A percentile compares a stretch with the other conserved stretches of the same genome.
Conservation (phyloP, 495 filamentous ascomycete species). For the Xylaria venustula region DNA sequence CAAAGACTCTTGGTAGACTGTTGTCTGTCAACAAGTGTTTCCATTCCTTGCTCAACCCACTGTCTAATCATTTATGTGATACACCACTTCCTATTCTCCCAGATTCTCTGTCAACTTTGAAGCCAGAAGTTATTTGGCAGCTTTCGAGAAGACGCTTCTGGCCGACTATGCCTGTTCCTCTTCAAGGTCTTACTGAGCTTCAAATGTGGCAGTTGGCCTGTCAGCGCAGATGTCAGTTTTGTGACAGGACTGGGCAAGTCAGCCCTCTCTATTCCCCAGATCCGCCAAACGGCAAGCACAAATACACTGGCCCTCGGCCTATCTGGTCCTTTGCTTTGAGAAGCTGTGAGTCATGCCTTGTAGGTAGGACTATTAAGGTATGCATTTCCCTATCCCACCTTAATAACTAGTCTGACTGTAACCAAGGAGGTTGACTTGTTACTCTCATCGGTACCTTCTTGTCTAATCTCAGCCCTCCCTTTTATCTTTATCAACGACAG, state of each 20-base stretch:
- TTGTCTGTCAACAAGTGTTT: constrained; percentile 53
- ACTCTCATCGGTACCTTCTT: constrained; percentile 55
- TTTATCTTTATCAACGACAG: constrained; percentile 61
- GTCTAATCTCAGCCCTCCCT: constrained; percentile 60
- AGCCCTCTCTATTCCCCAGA: not conserved
- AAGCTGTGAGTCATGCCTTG: constrained; percentile 62
- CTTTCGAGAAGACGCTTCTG: constrained; percentile 55
- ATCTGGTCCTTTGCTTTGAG: constrained; percentile 67
- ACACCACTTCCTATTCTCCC: constrained; percentile 19
- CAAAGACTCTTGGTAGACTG: constrained; percentile 49
- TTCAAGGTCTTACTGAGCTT: constrained; percentile 54
- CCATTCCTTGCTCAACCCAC: constrained; percentile 51
- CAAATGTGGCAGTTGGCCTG: constrained; percentile 63
- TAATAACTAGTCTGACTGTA: not conserved
- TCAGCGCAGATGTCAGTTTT: constrained; percentile 55
- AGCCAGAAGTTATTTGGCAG: constrained; percentile 59
- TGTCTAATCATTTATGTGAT: constrained; percentile 27
- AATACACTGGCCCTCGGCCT: constrained; percentile 50
- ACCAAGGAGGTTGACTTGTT: constrained; percentile 65
- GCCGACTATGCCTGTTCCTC: constrained; percentile 56
- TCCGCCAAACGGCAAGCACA: constrained; percentile 33
- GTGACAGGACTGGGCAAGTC: constrained; percentile 28
- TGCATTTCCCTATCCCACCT: constrained; percentile 9
- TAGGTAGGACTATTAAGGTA: constrained; percentile 59
- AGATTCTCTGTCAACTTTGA: constrained; percentile 27